Evolutionary conservation across 108 stramenopile genomes (phyloP).

Genomic region (Skeletonema potamos): DNA sequence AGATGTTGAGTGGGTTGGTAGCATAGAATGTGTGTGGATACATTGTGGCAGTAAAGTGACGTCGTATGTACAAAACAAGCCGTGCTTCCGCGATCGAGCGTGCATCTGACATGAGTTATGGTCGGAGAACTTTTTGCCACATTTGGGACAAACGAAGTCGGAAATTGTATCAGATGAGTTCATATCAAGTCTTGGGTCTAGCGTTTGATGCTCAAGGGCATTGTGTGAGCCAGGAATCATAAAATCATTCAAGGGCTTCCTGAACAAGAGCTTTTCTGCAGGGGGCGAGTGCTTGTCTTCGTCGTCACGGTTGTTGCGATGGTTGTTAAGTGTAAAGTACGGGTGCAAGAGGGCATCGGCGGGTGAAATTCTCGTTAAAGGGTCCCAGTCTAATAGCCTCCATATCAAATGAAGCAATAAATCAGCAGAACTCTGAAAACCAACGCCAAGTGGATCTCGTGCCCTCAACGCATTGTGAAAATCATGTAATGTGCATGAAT

Average conservation of each 20-base stretch:
- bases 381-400: conserved; percentile 77
- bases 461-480: conserved; percentile 79
- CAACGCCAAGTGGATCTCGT: conserved; percentile 79
- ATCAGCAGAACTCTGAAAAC: conserved; percentile 69
- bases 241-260: not conserved
- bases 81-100: conserved; percentile 76
- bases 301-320: not conserved
- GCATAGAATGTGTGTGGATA: conserved; percentile 84
- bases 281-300: not conserved
- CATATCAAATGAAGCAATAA: conserved; percentile 75
- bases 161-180: conserved; percentile 37
- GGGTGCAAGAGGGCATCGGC: conserved; percentile 74
- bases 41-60: conserved; percentile 65
- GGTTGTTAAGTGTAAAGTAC: conserved; percentile 55
- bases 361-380: conserved; percentile 66
- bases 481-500: conserved; percentile 60
- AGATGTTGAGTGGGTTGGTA: conserved; percentile 75
- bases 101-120: conserved; percentile 86
- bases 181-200: conserved; percentile 71
- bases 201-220: conserved; percentile 66
- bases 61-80: conserved; percentile 84
- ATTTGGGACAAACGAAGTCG: conserved; percentile 75
- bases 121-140: conserved; percentile 74
- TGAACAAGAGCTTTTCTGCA: not conserved
- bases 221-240: conserved; percentile 54